phyloP scores from a whole-genome alignment of 2,329 filamentous ascomycete species.

The Hypomyces perniciosus region DNA sequence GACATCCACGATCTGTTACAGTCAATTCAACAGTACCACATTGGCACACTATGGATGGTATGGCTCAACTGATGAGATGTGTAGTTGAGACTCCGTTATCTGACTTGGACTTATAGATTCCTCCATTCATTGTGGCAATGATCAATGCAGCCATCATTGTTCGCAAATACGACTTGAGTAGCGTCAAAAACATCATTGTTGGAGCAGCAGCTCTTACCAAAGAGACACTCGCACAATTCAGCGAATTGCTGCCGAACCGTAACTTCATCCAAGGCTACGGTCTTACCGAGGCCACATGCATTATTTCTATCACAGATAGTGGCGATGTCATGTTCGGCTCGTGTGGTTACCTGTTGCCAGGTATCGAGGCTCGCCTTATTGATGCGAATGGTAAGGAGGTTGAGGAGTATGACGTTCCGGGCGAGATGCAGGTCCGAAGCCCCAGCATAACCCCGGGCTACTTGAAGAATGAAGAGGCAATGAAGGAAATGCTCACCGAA shows the following conservation, averaged over 20 bases:
- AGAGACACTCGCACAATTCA: slow-evolving; percentile 62
- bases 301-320: slow-evolving; percentile 54
- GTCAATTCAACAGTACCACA: slow-evolving; percentile 61
- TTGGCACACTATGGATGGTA: slow-evolving; percentile 61
- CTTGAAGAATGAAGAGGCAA: slow-evolving; percentile 63
- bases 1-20: slow-evolving; percentile 58
- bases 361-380: slow-evolving; percentile 59
- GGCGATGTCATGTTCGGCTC: slow-evolving; percentile 65
- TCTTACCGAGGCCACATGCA: slow-evolving; percentile 70
- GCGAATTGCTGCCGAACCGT: slow-evolving; percentile 56
- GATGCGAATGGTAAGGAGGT: slow-evolving; percentile 64
- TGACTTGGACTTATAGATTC: slow-evolving; percentile 25
- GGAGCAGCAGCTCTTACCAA: slow-evolving; percentile 73
- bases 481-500: slow-evolving; percentile 12
- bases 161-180: slow-evolving; percentile 65
- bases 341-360: slow-evolving; percentile 64
- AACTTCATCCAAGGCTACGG: slow-evolving; percentile 63
- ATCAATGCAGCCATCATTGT: slow-evolving; percentile 57
- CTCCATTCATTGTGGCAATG: slow-evolving; percentile 75
- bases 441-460: slow-evolving; percentile 72
- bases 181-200: slow-evolving; percentile 59
- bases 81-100: not conserved
- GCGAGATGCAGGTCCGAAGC: slow-evolving; percentile 70
- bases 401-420: slow-evolving; percentile 55
- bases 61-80: not conserved